Percentiles rank a stretch among this genome's conserved stretches.
phyloP scores from a whole-genome alignment of 352 stramenopile species.

The Hyaloperonospora brassicae region DNA sequence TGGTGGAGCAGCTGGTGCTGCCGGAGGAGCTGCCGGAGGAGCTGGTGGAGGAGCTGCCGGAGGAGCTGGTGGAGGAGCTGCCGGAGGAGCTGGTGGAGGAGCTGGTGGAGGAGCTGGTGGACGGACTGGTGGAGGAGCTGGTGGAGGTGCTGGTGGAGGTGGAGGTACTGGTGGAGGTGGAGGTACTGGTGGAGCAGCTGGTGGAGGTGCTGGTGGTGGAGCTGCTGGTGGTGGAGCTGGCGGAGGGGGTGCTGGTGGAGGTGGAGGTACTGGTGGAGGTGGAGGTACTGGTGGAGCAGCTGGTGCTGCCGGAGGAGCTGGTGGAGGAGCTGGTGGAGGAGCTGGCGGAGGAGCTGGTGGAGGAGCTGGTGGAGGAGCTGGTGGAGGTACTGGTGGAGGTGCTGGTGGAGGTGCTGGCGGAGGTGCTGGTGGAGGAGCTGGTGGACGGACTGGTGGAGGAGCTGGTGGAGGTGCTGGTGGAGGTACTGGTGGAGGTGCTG shows the following conservation, averaged over 20 bases:
- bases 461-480: conserved; percentile 1
- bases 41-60: no score
- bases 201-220: conserved; percentile 1
- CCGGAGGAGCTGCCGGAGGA: no score
- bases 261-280: neutral
- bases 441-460: conserved; percentile 5
- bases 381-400: neutral
- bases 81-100: no score
- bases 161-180: conserved; percentile 1
- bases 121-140: conserved; percentile 2
- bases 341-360: neutral
- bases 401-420: neutral
- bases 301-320: conserved; percentile 4
- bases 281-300: conserved; percentile 1
- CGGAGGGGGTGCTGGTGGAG: no score
- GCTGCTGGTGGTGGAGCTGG: neutral
- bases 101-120: no score
- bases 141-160: conserved; percentile 1
- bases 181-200: conserved; percentile 1
- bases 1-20: no score
- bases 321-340: neutral
- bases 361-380: neutral
- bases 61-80: no score
- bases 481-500: conserved; percentile 4
- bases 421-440: conserved; percentile 6